Conservation (phyloP, 2,329 filamentous ascomycete genomes). For the Madurella mycetomatis region DNA sequence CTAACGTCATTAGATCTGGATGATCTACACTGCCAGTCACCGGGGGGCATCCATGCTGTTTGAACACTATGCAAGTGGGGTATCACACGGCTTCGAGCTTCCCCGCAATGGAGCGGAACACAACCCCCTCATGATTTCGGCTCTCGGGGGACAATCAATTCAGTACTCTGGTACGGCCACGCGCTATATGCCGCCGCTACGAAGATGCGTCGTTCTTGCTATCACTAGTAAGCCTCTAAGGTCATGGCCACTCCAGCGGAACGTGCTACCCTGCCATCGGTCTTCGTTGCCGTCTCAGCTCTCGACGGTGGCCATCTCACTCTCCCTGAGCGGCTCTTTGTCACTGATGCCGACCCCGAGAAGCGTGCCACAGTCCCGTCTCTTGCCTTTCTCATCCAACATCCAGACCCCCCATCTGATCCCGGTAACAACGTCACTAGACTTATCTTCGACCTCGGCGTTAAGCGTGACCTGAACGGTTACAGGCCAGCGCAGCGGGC, state of each 20-base stretch:
- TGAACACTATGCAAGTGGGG: neutral
- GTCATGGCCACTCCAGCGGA: no score
- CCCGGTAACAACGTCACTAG: constrained; percentile 29
- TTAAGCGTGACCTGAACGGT: constrained; percentile 40
- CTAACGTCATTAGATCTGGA: no score
- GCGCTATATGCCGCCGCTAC: no score
- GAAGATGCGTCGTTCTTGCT: no score
- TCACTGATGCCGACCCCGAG: constrained; percentile 39
- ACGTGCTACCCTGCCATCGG: neutral
- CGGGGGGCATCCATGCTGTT: no score
- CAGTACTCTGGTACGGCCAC: no score
- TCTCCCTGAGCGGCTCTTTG: constrained; percentile 43
- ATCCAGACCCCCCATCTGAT: constrained; percentile 31
- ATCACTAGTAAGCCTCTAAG: no score
- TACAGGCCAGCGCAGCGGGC: constrained; percentile 42
- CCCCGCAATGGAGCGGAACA: neutral
- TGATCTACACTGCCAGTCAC: no score
- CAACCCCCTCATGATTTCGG: neutral
- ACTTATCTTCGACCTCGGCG: constrained; percentile 51
- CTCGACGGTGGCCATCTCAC: constrained; percentile 41
- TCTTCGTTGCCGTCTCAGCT: constrained; percentile 34
- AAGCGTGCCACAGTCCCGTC: constrained; percentile 48
- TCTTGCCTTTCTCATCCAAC: constrained; percentile 48
- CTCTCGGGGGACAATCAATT: no score
- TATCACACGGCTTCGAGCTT: neutral